Percentiles rank a stretch among this genome's conserved stretches.
These are phyloP conservation scores for Pichia scutulata DNA, from an alignment of 805 yeast genomes.

Conservation along the genomic window DNA sequence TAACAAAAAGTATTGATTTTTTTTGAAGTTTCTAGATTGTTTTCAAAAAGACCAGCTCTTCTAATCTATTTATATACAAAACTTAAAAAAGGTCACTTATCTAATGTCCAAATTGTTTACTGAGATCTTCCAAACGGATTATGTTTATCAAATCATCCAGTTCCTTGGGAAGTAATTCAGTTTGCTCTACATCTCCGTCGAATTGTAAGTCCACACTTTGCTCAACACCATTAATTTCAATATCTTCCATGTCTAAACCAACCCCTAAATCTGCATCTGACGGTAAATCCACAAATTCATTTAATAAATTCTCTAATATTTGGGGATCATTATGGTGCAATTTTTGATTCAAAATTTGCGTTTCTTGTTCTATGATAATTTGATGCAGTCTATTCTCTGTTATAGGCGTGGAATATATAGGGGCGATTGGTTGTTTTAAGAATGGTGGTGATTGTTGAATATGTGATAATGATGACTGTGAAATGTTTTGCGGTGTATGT, in stretches of 20 bases:
- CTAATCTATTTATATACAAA: background rate
- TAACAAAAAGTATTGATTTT: no score
- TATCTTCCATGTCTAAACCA: background rate
- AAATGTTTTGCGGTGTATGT: background rate
- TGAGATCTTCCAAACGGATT: background rate
- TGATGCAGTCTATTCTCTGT: background rate
- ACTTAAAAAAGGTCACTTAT: background rate
- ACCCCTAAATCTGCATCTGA: background rate
- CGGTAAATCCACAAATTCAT: background rate
- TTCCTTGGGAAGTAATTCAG: background rate
- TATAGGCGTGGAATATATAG: background rate
- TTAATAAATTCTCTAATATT: background rate
- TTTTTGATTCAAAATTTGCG: slow-evolving; percentile 3
- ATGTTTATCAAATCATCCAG: slow-evolving; percentile 3
- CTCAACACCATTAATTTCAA: background rate
- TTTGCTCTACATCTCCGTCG: background rate
- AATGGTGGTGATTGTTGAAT: slow-evolving; percentile 1
- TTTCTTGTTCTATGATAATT: slow-evolving; percentile 1
- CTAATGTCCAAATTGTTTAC: background rate
- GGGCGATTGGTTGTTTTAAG: background rate
- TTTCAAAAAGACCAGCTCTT: background rate
- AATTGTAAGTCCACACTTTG: background rate
- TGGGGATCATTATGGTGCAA: slow-evolving; percentile 1
- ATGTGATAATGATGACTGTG: background rate
- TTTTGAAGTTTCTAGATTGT: no score